phyloP scores from a whole-genome alignment of 139 green algal species.

The Chlamydomonas sp. region DNA sequence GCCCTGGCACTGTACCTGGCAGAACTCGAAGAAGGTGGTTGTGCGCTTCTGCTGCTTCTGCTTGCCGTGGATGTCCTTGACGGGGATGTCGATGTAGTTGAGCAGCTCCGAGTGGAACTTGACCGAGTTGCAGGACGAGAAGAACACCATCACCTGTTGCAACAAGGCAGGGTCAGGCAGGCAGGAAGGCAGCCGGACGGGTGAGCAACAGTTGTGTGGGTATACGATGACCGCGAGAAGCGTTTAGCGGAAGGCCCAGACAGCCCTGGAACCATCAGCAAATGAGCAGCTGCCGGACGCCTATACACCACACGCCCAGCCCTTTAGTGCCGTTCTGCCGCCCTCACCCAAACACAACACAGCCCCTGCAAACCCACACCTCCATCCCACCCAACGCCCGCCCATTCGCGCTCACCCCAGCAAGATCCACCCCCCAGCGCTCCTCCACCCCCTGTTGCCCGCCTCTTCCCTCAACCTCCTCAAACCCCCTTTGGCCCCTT shows the following conservation, averaged over 20 bases:
- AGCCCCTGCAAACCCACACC: no score
- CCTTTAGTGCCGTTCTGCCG: no score
- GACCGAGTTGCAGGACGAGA: constrained; percentile 90
- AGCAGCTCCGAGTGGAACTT: constrained; percentile 98
- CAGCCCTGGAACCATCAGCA: no score
- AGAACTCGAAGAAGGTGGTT: constrained; percentile 98
- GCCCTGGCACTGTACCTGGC: constrained; percentile 52
- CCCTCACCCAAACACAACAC: no score
- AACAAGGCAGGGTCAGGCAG: background rate
- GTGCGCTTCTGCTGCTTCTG: constrained; percentile 98
- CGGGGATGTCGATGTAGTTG: constrained; percentile 98
- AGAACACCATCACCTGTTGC: constrained; percentile 98
- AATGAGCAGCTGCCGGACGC: no score
- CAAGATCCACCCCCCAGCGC: no score
- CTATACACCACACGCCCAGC: no score
- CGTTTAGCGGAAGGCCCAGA: no score
- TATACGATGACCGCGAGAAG: background rate
- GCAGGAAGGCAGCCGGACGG: background rate
- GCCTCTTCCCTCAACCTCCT: no score
- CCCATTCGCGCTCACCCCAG: no score
- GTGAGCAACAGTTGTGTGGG: constrained; percentile 1
- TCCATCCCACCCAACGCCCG: no score
- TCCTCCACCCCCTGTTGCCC: no score
- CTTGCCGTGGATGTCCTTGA: constrained; percentile 98
- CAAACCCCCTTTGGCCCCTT: background rate